Percentiles rank a stretch among this genome's conserved stretches.
phyloP scores from a whole-genome alignment of 805 yeast genomes.

The Kazachstania psychrophila region DNA sequence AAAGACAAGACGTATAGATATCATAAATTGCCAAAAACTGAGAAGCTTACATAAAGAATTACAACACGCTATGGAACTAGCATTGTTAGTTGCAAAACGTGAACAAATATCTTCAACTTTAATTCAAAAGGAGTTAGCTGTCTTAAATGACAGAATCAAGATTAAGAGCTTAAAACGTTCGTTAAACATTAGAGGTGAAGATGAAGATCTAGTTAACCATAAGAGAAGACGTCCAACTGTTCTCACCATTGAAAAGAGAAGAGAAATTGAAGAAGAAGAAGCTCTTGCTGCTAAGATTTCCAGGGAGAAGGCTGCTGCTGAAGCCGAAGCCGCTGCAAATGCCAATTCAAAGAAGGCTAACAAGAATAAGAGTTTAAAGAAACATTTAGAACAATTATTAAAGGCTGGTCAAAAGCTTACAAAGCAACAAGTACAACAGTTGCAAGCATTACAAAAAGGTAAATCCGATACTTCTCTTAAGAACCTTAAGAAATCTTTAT shows the following conservation, averaged over 20 bases:
- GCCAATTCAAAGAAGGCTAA: conserved; percentile 6
- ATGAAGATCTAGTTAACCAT: conserved; percentile 70
- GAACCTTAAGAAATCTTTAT: not conserved
- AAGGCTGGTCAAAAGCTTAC: conserved; percentile 19
- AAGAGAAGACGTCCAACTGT: conserved; percentile 43
- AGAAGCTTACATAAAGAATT: conserved; percentile 66
- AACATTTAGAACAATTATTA: conserved; percentile 14
- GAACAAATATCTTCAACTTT: conserved; percentile 37
- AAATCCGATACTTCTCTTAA: conserved; percentile 2
- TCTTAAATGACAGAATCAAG: conserved; percentile 64
- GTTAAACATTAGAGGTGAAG: conserved; percentile 72
- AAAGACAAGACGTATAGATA: conserved; percentile 90
- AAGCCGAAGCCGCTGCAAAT: conserved; percentile 16
- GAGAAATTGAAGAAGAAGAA: conserved; percentile 10
- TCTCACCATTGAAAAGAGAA: conserved; percentile 16
- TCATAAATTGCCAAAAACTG: conserved; percentile 77
- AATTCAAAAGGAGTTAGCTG: conserved; percentile 50
- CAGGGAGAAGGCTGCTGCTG: conserved; percentile 13
- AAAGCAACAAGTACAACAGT: conserved; percentile 18
- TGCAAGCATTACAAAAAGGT: conserved; percentile 12
- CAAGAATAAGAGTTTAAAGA: conserved; percentile 15
- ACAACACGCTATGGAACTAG: conserved; percentile 61
- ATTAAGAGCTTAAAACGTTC: conserved; percentile 68
- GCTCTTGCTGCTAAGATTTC: conserved; percentile 12
- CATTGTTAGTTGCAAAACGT: conserved; percentile 65